A percentile compares a stretch with the other conserved stretches of the same genome.
Conservation (phyloP, 2,329 filamentous ascomycete genomes). For the Aureobasidium sp. region DNA sequence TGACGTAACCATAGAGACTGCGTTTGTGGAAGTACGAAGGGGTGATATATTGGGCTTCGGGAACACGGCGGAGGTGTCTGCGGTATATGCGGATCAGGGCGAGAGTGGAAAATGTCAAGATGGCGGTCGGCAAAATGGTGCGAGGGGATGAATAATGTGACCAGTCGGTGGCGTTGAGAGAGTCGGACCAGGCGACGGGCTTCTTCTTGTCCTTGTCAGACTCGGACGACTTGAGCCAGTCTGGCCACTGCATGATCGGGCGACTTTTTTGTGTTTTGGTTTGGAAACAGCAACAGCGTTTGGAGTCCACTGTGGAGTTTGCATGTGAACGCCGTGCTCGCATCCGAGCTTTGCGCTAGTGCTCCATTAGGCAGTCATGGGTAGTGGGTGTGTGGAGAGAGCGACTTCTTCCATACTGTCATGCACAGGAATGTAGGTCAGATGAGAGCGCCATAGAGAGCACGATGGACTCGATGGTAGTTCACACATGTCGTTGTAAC, state of each 20-base stretch:
- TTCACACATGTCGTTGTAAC: not conserved
- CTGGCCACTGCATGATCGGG: constrained; percentile 15
- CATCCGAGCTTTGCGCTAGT: not conserved
- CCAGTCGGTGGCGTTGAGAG: constrained; percentile 41
- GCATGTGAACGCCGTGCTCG: not conserved
- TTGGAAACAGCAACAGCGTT: not conserved
- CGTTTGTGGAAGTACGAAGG: constrained; percentile 63
- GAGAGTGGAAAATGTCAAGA: constrained; percentile 49
- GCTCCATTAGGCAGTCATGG: not conserved
- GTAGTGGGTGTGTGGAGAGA: not conserved
- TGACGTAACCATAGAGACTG: constrained; percentile 76
- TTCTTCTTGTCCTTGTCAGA: constrained; percentile 21
- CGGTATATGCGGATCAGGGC: constrained; percentile 54
- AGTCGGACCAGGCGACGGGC: constrained; percentile 36
- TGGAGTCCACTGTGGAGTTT: not conserved
- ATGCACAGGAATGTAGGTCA: not conserved
- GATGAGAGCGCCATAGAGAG: not conserved
- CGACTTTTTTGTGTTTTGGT: not conserved
- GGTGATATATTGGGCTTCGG: constrained; percentile 64
- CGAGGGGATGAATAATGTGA: constrained; percentile 45
- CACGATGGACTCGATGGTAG: not conserved
- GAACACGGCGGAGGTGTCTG: constrained; percentile 72
- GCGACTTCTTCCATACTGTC: not conserved
- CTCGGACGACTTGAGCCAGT: constrained; percentile 13
- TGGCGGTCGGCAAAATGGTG: constrained; percentile 28